Evolutionary conservation across 169 alveolate species (phyloP).

Genomic region (Besnoitia besnoiti): DNA sequence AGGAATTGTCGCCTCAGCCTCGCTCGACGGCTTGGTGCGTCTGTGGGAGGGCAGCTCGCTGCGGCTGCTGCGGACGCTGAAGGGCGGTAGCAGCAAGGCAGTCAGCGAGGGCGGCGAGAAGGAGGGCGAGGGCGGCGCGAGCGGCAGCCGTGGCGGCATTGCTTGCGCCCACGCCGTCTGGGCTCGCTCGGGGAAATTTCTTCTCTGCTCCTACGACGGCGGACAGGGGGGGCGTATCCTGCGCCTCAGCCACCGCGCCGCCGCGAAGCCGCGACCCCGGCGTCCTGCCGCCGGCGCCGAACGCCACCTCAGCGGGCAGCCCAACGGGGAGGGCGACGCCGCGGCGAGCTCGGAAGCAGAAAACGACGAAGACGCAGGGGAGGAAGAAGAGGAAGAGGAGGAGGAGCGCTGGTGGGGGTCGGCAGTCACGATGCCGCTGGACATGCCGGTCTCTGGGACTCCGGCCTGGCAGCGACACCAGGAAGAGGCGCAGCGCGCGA

Average conservation of each 20-base stretch:
- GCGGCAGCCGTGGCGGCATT: neutral
- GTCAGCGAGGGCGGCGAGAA: neutral
- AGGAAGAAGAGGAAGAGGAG: conserved; percentile 5
- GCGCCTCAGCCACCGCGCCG: neutral
- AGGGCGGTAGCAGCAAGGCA: conserved; percentile 27
- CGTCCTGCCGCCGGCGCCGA: too few relatives aligned
- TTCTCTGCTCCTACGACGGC: neutral
- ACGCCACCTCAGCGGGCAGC: neutral
- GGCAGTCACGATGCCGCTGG: conserved; percentile 17
- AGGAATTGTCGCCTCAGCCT: conserved; percentile 4
- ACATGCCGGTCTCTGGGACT: neutral
- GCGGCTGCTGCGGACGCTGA: neutral
- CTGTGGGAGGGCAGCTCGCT: conserved; percentile 2
- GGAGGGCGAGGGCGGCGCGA: conserved; percentile 1
- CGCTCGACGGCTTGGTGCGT: conserved; percentile 22
- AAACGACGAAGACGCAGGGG: neutral
- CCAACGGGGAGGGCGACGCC: neutral
- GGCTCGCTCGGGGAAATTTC: conserved; percentile 34
- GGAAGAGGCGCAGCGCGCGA: neutral
- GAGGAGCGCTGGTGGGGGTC: conserved; percentile 1
- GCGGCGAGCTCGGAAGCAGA: neutral
- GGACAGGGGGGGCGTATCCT: conserved; percentile 23
- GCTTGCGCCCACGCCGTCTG: conserved; percentile 11
- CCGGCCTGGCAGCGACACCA: neutral
- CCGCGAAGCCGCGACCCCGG: too few relatives aligned